These are phyloP conservation scores for Stipa capillata DNA, from an alignment of 176 grass and related monocot genomes.

Conservation along the genomic window DNA sequence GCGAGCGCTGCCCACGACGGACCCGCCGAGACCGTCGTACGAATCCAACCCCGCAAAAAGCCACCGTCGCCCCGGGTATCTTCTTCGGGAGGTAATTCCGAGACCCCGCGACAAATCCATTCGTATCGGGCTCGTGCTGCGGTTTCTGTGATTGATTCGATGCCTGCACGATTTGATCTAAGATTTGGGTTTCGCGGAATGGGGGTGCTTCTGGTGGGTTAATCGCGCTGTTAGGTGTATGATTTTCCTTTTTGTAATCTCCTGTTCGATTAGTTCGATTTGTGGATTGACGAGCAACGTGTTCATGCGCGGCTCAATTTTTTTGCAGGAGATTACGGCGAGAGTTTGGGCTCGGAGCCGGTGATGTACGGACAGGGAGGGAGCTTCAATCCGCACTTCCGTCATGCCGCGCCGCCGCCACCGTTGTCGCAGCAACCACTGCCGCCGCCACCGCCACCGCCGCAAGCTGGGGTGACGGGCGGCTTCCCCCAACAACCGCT, in stretches of 20 bases:
- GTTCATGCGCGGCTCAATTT: not conserved
- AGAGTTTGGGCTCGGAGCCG: slow-evolving; percentile 13
- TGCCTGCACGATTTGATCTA: slow-evolving; percentile 16
- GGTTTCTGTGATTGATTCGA: not conserved
- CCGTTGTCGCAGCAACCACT: slow-evolving; percentile 8
- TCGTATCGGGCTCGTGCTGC: too few species aligned
- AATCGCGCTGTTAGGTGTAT: not conserved
- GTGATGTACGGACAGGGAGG: slow-evolving; percentile 62
- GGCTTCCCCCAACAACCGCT: slow-evolving; percentile 18
- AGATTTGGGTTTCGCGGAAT: slow-evolving; percentile 8
- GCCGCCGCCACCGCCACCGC: slow-evolving; percentile 4
- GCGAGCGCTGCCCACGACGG: not conserved
- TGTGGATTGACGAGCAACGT: not conserved
- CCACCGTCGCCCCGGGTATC: not conserved
- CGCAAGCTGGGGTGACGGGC: slow-evolving; percentile 2
- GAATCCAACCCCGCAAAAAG: not conserved
- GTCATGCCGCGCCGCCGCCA: slow-evolving; percentile 4
- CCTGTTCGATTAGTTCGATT: not conserved
- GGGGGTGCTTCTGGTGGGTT: not conserved
- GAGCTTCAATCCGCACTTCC: slow-evolving; percentile 30
- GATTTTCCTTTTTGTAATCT: not conserved
- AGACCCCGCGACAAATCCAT: not conserved
- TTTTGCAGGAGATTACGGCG: slow-evolving; percentile 21
- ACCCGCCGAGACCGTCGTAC: not conserved
- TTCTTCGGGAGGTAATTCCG: slow-evolving; percentile 14